Evolutionary conservation across 2,329 filamentous ascomycete genomes (phyloP).

Genomic region (Passalora sequoiae): DNA sequence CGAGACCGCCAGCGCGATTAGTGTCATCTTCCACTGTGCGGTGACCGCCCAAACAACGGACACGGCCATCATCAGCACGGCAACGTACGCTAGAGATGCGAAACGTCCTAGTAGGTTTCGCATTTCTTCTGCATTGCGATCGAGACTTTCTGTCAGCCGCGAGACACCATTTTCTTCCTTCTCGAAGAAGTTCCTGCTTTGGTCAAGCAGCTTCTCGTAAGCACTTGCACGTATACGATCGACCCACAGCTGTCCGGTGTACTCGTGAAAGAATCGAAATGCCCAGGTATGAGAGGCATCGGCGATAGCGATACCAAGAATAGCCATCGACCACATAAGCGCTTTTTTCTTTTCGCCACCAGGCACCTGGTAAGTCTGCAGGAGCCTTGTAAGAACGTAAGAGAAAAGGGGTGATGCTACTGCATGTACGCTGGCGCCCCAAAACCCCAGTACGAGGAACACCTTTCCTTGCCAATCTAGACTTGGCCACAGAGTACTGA

Average conservation of each 20-base stretch:
- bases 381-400: conserved; percentile 66
- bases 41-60: conserved; percentile 68
- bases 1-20: conserved; percentile 65
- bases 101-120: conserved; percentile 76
- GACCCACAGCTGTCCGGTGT: conserved; percentile 69
- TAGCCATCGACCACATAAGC: conserved; percentile 62
- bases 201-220: conserved; percentile 64
- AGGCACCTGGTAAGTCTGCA: conserved; percentile 62
- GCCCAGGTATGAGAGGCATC: conserved; percentile 63
- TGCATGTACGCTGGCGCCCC: conserved; percentile 59
- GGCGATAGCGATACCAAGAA: conserved; percentile 61
- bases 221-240: conserved; percentile 64
- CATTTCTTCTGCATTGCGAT: conserved; percentile 82
- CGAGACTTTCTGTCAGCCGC: conserved; percentile 65
- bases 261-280: conserved; percentile 67
- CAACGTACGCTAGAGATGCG: conserved; percentile 62
- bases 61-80: conserved; percentile 61
- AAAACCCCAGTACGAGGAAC: conserved; percentile 56
- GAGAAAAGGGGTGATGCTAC: conserved; percentile 69
- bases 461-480: conserved; percentile 51
- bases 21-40: conserved; percentile 72
- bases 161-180: conserved; percentile 58
- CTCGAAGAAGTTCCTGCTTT: conserved; percentile 76
- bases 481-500: conserved; percentile 65
- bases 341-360: conserved; percentile 46